Evolutionary conservation across 345 rosid species (phyloP), one percentile per base, ranked within the genome.

Genomic region (Citrus glauca): DNA sequence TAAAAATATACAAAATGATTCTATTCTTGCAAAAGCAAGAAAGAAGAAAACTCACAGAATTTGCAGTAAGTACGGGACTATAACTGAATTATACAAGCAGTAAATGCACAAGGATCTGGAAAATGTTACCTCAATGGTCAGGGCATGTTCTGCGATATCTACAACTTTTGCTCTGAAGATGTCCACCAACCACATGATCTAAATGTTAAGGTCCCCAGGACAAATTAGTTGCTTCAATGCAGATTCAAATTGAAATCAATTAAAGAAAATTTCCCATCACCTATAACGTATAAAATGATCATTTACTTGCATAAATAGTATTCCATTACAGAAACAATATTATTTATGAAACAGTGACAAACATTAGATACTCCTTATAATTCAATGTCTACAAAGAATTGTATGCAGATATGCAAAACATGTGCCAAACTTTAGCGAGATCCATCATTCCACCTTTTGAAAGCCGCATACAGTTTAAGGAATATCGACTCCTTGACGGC

Each of bases 151-250:
- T 0, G 99, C 91, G 57, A 88, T 86, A 84, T 96, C 99, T 76
- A 96, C 97, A 48, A 94, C 85, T 78, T 80, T 91, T 22, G 92
- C 98, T 85, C 99, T 85, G 82, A 96, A 96, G 75, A 93, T 94
- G 79, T 89, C 97, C 79, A 90, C 94, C 74, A 96, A 82, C 97
- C 95, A 90, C 98, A 90, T 94, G 69, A 96, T 87, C 99, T 95
- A 88, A 62, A 84, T 28, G 85, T 79, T 24, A 60, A 63, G 64
- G 42, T 7, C 19, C 45, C 81, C 78, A 82, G 66, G 79, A 81
- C 8, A 13, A 71, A n/a, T 74, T 11, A 75, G 71, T 61, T 32
- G 17, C 24, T 50, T 50, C 11, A 7, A 53, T 48, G 61, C 22
- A 50, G 6, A 63, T 48, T 64, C 45, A 30, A 2, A 40, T 19